Conservation (phyloP, 768 basidiomycete species). For the Tylopilus intermedius region DNA sequence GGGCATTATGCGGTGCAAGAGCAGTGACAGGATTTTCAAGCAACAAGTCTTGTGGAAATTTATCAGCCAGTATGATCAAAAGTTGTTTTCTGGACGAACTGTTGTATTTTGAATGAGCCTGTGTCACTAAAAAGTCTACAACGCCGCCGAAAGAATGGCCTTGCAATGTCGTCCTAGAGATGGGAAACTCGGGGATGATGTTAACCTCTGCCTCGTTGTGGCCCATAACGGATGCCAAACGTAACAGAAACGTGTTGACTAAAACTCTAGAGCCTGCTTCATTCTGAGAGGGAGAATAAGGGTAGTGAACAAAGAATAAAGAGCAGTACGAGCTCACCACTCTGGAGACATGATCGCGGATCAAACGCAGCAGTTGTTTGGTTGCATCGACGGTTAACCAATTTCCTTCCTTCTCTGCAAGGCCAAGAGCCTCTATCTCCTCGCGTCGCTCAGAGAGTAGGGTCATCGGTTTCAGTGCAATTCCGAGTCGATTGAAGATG, state of each 20-base stretch:
- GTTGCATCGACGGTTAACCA: not conserved
- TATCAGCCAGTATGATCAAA: no score
- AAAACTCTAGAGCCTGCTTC: not conserved
- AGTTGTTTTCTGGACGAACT: no score
- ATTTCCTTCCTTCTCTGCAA: not conserved
- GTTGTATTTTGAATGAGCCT: no score
- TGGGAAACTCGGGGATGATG: not conserved
- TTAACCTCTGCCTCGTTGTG: not conserved
- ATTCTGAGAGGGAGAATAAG: not conserved
- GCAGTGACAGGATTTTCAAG: no score
- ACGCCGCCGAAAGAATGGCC: not conserved
- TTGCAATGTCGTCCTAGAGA: not conserved
- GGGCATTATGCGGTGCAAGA: no score
- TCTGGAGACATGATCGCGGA: not conserved
- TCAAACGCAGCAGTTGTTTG: not conserved
- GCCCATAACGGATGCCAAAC: not conserved
- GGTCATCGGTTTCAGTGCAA: not conserved
- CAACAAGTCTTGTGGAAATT: no score
- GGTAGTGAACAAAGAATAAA: not conserved
- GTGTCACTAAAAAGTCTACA: no score
- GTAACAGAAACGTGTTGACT: not conserved
- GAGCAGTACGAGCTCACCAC: not conserved
- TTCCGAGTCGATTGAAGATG: not conserved
- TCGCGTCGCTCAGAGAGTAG: not conserved
- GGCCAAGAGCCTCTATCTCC: not conserved